Evolutionary conservation across 352 stramenopile species (phyloP), one percentile per base, ranked within the genome.

Genomic region (Globisporangium nodosum): DNA sequence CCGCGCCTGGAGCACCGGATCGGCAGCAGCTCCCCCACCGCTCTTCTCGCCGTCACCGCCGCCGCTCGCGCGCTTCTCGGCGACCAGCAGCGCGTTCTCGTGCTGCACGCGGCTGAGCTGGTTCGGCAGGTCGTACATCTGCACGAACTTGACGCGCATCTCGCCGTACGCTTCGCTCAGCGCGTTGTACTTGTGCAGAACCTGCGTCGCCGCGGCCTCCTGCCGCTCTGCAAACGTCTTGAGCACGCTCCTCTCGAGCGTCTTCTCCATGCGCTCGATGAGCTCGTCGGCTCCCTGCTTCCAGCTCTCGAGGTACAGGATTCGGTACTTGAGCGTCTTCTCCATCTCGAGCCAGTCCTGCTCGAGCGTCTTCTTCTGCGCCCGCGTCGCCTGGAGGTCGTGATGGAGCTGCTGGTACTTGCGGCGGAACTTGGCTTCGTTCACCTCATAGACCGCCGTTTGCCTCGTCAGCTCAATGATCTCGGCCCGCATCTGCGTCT

Each of bases 301-400:
- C 80, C 87, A 97, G 60, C 88, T 85, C 64, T 98, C 92, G 11
- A 98, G 70, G 57, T 97, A 97, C 39, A 97, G 57, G 9, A 97
- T 77, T 5, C 92, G 83, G 60, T 80, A 76, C 58, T 97, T 96
- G 13, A 97, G 75, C 30, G 81, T 74, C 40, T 81, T 86, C 58
- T 97, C 87, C 72, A 96, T 90, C 50, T 97, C 86, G 5, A 94
- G 66, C 72, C 92, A 90, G 51, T 96, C 86, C 27, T 66, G 54
- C 52, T 96, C 73, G 5, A 90, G 49, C 20, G 76, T 52, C 5
- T 59, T 56, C 9, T 72, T 74, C 11, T 68, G 71, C 0, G 71
- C 48, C 3, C 66, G 63, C 20, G 68, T 70, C 12, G 58, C 70
- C 5, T 54, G 60, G 49, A 85, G 71, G 48, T 90, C 69, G 12